Conservation (phyloP, 2,329 filamentous ascomycete species). For the Penicillium sp. region DNA sequence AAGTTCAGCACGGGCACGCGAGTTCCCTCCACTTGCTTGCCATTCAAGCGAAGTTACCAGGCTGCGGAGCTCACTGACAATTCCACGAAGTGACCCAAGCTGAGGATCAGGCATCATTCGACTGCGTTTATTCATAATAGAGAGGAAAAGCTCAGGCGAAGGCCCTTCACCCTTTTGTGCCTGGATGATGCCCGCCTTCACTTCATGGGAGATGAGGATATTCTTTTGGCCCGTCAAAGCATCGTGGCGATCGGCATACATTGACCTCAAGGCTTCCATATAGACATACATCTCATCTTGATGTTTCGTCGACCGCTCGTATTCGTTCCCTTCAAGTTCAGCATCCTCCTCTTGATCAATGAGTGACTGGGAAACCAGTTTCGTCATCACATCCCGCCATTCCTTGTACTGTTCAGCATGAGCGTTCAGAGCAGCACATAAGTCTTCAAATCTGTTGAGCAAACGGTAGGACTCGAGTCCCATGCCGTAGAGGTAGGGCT, state of each 20-base stretch:
- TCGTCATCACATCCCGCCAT: slow-evolving; percentile 71
- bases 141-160: slow-evolving; percentile 62
- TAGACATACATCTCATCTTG: slow-evolving; percentile 90
- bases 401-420: slow-evolving; percentile 69
- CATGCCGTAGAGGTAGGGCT: slow-evolving; percentile 50
- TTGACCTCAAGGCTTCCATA: slow-evolving; percentile 70
- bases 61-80: slow-evolving; percentile 67
- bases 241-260: slow-evolving; percentile 74
- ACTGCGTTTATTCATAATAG: slow-evolving; percentile 48
- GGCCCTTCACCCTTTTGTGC: slow-evolving; percentile 66
- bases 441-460: slow-evolving; percentile 62
- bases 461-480: slow-evolving; percentile 72
- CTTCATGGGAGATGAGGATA: slow-evolving; percentile 69
- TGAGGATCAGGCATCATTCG: slow-evolving; percentile 46
- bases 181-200: slow-evolving; percentile 57
- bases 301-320: slow-evolving; percentile 77
- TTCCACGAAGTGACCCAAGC: slow-evolving; percentile 65
- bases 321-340: slow-evolving; percentile 84
- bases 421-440: slow-evolving; percentile 65
- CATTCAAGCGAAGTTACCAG: slow-evolving; percentile 60
- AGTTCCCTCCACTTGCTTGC: slow-evolving; percentile 54
- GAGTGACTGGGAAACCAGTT: slow-evolving; percentile 69
- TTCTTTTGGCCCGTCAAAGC: slow-evolving; percentile 76
- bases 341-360: slow-evolving; percentile 76
- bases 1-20: slow-evolving; percentile 61